Evolutionary conservation across 495 filamentous ascomycete genomes (phyloP).

Genomic region (Aspergillus cristatus): DNA sequence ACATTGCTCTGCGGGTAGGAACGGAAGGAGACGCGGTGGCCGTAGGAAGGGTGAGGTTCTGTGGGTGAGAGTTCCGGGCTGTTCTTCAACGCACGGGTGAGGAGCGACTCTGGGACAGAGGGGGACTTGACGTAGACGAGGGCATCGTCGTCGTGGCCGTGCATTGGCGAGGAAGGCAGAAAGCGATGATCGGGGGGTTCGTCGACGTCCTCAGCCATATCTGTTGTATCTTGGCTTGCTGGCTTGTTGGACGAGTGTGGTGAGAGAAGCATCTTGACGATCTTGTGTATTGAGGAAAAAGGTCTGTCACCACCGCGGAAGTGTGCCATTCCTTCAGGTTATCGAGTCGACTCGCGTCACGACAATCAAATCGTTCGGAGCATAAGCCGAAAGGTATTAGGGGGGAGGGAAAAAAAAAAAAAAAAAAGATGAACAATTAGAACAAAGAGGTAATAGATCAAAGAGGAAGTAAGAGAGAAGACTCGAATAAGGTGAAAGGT

Average conservation of each 20-base stretch:
- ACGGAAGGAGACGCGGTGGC: constrained; percentile 36
- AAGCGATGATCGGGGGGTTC: constrained; percentile 36
- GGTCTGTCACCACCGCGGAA: constrained; percentile 28
- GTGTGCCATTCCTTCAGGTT: constrained; percentile 29
- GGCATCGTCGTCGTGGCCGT: constrained; percentile 20
- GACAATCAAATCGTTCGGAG: neutral
- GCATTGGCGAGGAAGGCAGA: constrained; percentile 18
- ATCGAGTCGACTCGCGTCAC: too few relatives aligned
- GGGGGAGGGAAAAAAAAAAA: constrained; percentile 7
- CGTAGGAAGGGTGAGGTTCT: constrained; percentile 26
- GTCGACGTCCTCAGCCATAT: constrained; percentile 42
- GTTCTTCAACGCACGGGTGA: constrained; percentile 68
- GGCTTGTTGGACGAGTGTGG: constrained; percentile 29
- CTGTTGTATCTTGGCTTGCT: constrained; percentile 28
- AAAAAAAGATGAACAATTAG: constrained; percentile 6
- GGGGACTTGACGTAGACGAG: constrained; percentile 31
- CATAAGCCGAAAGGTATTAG: constrained; percentile 1
- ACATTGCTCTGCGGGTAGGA: constrained; percentile 69
- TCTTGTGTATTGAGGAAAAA: constrained; percentile 31
- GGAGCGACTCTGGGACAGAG: constrained; percentile 55
- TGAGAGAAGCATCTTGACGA: constrained; percentile 40
- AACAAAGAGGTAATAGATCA: too few relatives aligned
- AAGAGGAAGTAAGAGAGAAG: too few relatives aligned
- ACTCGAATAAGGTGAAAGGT: constrained; percentile 1
- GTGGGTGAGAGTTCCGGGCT: constrained; percentile 45